Percentiles rank a stretch among this genome's conserved stretches.
These are phyloP conservation scores for Vanrija pseudolonga DNA, from an alignment of 1,284 basidiomycete genomes.

Conservation along the genomic window DNA sequence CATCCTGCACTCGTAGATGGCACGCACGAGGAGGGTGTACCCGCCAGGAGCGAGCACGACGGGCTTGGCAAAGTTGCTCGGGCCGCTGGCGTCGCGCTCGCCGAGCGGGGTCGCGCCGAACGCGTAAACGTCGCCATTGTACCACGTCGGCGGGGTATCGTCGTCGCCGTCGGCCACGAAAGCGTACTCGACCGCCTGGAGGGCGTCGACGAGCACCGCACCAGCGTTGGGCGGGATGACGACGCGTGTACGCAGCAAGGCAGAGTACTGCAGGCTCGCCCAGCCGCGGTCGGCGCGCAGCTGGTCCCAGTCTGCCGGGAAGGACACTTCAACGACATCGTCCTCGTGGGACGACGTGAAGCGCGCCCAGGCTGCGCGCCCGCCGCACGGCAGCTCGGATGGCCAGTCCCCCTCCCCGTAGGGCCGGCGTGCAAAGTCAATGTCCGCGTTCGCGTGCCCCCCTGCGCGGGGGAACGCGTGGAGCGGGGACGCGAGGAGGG, in stretches of 20 bases:
- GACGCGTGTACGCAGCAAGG: conserved; percentile 28
- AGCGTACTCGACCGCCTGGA: conserved; percentile 41
- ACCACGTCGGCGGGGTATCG: conserved; percentile 28
- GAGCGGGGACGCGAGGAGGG: conserved; percentile 33
- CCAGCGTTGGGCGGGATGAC: conserved; percentile 7
- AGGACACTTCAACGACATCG: conserved; percentile 5
- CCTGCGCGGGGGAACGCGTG: conserved; percentile 22
- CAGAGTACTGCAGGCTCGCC: conserved; percentile 41
- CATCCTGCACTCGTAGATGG: conserved; percentile 43
- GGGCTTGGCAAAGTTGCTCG: conserved; percentile 31
- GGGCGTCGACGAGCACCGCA: conserved; percentile 30
- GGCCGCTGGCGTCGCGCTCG: neutral
- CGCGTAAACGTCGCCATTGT: conserved; percentile 43
- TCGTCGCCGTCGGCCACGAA: conserved; percentile 22
- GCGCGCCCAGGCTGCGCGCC: conserved; percentile 31
- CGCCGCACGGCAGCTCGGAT: conserved; percentile 32
- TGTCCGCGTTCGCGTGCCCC: conserved; percentile 19
- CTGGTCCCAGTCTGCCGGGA: conserved; percentile 32
- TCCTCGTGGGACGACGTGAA: conserved; percentile 18
- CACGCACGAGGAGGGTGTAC: conserved; percentile 36
- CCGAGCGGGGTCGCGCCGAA: conserved; percentile 24
- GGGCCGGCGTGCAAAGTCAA: conserved; percentile 27
- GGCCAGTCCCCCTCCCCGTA: conserved; percentile 30
- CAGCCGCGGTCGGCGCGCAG: conserved; percentile 45
- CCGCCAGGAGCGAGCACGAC: conserved; percentile 28